phyloP scores from a whole-genome alignment of 331 rosid species.

The Quercus phellos region DNA sequence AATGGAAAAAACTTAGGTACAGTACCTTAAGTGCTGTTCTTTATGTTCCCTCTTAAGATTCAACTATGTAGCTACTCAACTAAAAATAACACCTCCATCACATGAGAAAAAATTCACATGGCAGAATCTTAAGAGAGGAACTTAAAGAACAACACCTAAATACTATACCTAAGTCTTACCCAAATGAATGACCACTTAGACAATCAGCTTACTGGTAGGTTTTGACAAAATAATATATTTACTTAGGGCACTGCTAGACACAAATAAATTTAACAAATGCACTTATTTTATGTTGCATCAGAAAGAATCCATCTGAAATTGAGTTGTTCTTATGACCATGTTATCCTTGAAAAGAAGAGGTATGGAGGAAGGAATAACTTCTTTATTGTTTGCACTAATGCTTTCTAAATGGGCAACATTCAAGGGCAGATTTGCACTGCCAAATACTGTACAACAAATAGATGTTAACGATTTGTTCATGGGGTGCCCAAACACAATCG shows the following conservation, averaged over 20 bases:
- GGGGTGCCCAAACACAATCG: neutral
- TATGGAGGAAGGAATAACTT: neutral
- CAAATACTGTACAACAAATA: neutral
- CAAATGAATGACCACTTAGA: neutral
- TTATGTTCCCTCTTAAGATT: too few species aligned
- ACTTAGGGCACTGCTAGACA: neutral
- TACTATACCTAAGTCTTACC: too few species aligned
- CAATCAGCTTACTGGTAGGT: neutral
- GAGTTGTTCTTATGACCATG: neutral
- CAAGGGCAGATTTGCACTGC: neutral
- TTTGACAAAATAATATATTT: neutral
- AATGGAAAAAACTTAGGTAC: too few species aligned
- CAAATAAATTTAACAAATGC: neutral
- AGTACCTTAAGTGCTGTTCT: rapidly evolving
- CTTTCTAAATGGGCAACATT: neutral
- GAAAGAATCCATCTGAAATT: neutral
- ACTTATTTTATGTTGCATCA: neutral
- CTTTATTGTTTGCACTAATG: neutral
- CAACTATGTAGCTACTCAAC: too few species aligned
- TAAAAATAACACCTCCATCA: too few species aligned
- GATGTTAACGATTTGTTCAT: neutral
- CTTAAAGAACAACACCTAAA: too few species aligned
- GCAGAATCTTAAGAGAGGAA: too few species aligned
- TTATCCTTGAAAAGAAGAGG: neutral
- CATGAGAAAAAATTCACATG: too few species aligned